Evolutionary conservation across 176 grass and related monocot genomes (phyloP).

Genomic region (Cenchrus purpureus): DNA sequence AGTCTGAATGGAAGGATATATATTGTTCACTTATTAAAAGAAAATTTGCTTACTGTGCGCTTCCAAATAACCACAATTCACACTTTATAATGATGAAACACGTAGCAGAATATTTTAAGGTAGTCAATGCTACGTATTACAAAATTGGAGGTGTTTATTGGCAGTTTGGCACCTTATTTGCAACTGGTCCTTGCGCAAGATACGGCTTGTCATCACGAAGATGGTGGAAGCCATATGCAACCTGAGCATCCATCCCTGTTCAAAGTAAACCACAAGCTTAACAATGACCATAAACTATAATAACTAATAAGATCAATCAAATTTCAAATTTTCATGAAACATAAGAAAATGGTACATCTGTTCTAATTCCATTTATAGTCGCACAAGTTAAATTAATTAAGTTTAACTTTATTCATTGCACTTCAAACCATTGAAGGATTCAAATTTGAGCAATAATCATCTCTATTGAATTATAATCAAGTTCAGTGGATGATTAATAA

Average conservation of each 20-base stretch:
- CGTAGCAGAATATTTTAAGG: slow-evolving; percentile 6
- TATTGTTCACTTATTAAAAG: not conserved
- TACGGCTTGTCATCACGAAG: slow-evolving; percentile 89
- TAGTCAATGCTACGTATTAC: not conserved
- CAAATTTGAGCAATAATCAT: not conserved
- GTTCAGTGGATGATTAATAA: slow-evolving; percentile 10
- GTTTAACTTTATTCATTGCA: slow-evolving; percentile 5
- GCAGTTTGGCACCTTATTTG: slow-evolving; percentile 90
- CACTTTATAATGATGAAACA: not conserved
- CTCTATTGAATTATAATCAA: not conserved
- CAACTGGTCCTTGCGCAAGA: slow-evolving; percentile 88
- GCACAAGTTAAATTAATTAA: not conserved
- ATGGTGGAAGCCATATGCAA: slow-evolving; percentile 94
- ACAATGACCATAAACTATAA: slow-evolving; percentile 25
- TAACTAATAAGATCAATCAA: slow-evolving; percentile 4
- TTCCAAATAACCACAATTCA: slow-evolving; percentile 7
- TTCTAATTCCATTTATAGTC: not conserved
- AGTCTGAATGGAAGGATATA: slow-evolving; percentile 19
- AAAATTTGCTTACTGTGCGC: not conserved
- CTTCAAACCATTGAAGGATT: slow-evolving; percentile 13
- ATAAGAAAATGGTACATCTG: slow-evolving; percentile 1
- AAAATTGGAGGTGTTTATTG: slow-evolving; percentile 18
- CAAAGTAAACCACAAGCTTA: slow-evolving; percentile 44
- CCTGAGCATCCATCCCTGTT: slow-evolving; percentile 98
- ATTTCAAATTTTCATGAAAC: slow-evolving; percentile 8